phyloP scores from a whole-genome alignment of 2,329 filamentous ascomycete species.

The Delphinella strobiligena region DNA sequence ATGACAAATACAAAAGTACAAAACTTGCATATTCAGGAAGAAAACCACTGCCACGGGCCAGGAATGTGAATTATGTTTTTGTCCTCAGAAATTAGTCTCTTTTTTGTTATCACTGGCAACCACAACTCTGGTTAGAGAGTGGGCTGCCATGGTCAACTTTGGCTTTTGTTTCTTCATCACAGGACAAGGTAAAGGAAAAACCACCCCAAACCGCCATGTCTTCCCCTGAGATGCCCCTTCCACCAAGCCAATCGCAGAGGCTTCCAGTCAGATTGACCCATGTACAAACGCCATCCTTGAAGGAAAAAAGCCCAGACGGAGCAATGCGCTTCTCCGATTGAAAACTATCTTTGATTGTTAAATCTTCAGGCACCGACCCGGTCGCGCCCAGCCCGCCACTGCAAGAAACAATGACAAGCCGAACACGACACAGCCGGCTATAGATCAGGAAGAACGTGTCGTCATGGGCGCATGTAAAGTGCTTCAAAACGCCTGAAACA shows the following conservation, averaged over 20 bases:
- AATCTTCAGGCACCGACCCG: constrained; percentile 4
- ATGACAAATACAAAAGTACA: not conserved
- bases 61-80: not conserved
- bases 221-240: no score
- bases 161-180: constrained; percentile 12
- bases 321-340: constrained; percentile 24
- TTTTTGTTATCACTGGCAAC: constrained; percentile 12
- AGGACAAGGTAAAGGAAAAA: constrained; percentile 7
- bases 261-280: not conserved
- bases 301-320: constrained; percentile 14
- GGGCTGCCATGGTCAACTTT: constrained; percentile 12
- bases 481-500: no score
- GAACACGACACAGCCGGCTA: no score
- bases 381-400: no score
- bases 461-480: no score
- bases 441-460: no score
- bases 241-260: no score
- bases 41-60: no score
- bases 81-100: constrained; percentile 14
- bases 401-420: no score
- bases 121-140: constrained; percentile 4
- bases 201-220: not conserved
- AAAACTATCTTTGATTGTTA: constrained; percentile 25
- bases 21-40: not conserved
- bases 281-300: no score